A percentile compares a stretch with the other conserved stretches of the same genome.
Conservation (phyloP, 768 basidiomycete species). For the Erythrobasidium yunnanense region DNA sequence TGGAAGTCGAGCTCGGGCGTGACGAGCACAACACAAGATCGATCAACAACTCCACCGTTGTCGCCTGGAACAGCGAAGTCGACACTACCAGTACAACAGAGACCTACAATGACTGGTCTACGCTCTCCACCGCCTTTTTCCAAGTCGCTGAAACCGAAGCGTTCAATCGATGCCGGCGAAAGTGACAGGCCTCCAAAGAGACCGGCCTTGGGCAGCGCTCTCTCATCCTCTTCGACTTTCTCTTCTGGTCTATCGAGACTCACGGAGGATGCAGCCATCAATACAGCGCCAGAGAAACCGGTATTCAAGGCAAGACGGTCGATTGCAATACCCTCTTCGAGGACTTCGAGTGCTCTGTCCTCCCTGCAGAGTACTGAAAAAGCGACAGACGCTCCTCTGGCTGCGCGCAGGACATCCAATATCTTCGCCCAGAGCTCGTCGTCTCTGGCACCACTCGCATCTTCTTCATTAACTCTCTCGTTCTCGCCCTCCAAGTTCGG, state of each 20-base stretch:
- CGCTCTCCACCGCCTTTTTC: background rate
- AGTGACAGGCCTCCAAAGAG: background rate
- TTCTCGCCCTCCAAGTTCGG: conserved; percentile 13
- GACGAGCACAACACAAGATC: background rate
- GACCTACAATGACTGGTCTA: background rate
- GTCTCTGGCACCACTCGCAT: no score
- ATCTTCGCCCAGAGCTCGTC: no score
- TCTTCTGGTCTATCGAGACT: background rate
- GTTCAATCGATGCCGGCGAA: background rate
- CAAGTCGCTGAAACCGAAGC: background rate
- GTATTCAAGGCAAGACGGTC: no score
- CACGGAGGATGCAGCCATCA: background rate
- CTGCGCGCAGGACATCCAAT: background rate
- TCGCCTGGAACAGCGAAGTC: background rate
- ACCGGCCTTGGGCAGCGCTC: background rate
- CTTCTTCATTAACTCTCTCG: background rate
- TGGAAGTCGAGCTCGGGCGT: background rate
- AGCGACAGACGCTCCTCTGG: no score
- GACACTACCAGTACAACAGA: background rate
- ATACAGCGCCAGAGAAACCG: background rate
- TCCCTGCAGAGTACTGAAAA: no score
- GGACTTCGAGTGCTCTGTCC: no score
- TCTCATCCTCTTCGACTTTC: background rate
- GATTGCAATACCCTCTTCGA: no score
- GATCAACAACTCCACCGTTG: background rate